Base-by-base conservation (phyloP, 2,329 filamentous ascomycete genomes). In the Colletotrichum sp. region DNA sequence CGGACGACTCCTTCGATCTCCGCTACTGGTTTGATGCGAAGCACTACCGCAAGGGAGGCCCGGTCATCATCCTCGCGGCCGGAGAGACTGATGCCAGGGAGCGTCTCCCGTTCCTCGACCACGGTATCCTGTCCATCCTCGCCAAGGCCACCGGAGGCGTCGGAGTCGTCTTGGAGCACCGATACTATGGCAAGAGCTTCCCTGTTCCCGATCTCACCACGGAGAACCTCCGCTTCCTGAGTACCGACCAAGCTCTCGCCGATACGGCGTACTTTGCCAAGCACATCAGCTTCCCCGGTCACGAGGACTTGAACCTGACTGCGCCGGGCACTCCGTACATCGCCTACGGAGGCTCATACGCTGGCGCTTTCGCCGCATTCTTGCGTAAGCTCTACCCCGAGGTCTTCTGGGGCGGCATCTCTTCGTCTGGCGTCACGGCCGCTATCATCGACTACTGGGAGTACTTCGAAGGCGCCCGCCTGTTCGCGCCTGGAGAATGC, bases 1-100 rank as follows among this genome's bases (percentile, higher is more conserved):
- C 90, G 10, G 87, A 93, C 79, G 93, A 84, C 30, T 90, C 86
- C 2, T 98, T 95, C 83, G 84, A 91, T 26, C 86, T 96, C 64
- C 91, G 95, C 13, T 98, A 97, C 86, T 98, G 93, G 93, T 95
- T 96, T 79, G 95, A 98, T 81, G 91, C 93, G 1, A 90, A 90
- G 60, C 90, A 94, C 85, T 98, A 98, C 85, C 89, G 92, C 81
- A 86, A 90, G 0, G 95, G 95, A 15, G 95, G 95, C 0, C 95
- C 95, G 0, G 93, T 98, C 64, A 94, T 98, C 72, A 90, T 98
- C 7, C 89, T 98, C 6, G 90, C 93, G 52, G 90, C 90, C 6
- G 95, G 95, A 32, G 95, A 98, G 86, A 93, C 92, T 1, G 86
- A 86, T 75, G 94, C 89, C 10, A 85, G 83, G n/a, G 91, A 83